phyloP scores from a whole-genome alignment of 306 rosid genomes.

The Gastrolobium villosum region DNA sequence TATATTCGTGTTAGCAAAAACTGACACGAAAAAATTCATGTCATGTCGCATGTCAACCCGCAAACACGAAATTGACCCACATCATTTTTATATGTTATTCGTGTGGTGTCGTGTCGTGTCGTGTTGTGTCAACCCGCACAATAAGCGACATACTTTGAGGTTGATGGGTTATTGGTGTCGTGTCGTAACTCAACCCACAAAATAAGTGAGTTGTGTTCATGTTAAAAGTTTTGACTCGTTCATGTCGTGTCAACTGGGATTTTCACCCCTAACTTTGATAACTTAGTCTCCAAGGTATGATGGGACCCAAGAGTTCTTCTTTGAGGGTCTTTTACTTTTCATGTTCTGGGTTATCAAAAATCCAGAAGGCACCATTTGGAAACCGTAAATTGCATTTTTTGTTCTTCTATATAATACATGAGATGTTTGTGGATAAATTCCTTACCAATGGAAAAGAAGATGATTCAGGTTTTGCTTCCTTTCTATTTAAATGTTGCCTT shows the following conservation, averaged over 20 bases:
- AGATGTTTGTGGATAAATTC: constrained; percentile 28
- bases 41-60: no score
- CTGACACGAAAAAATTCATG: no score
- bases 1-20: no score
- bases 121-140: no score
- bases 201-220: neutral
- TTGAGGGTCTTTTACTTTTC: neutral
- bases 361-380: constrained; percentile 1
- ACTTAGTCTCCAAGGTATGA: neutral
- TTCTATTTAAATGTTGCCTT: constrained; percentile 38
- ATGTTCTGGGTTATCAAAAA: neutral
- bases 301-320: neutral
- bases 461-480: constrained; percentile 13
- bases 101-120: no score
- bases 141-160: no score
- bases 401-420: neutral
- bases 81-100: no score
- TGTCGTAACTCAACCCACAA: no score
- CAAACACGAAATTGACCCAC: no score
- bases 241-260: no score
- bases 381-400: constrained; percentile 34
- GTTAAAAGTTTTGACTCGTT: no score
- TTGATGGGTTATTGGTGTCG: no score
- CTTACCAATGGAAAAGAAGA: neutral
- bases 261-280: neutral